Evolutionary conservation across 345 rosid genomes (phyloP).

Genomic region (Eucalyptus sp.): DNA sequence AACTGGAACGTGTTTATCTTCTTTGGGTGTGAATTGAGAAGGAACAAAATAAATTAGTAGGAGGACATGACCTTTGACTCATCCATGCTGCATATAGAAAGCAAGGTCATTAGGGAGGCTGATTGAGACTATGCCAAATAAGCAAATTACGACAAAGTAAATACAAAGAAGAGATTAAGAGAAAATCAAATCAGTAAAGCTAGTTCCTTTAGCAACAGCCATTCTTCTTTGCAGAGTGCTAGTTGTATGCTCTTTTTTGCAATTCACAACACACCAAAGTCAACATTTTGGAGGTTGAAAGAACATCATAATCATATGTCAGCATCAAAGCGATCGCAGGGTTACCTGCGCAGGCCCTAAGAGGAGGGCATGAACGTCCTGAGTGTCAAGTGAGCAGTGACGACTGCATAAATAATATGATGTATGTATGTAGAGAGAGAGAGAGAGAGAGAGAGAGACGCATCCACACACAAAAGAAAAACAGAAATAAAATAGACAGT

Average conservation of each 20-base stretch:
- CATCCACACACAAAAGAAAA: neutral
- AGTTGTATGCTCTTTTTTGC: neutral
- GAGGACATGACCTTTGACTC: neutral
- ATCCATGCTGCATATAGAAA: neutral
- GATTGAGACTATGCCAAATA: neutral
- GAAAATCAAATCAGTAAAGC: neutral
- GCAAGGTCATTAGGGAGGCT: neutral
- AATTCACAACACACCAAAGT: neutral
- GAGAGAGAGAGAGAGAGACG: no score
- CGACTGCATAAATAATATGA: neutral
- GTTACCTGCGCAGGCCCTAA: neutral
- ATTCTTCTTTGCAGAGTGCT: neutral
- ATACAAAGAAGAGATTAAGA: neutral
- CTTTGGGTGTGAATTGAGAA: neutral
- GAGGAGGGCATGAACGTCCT: neutral
- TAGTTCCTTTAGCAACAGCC: neutral
- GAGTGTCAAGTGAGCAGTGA: neutral
- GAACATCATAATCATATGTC: neutral
- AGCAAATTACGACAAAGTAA: neutral
- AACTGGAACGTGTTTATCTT: neutral
- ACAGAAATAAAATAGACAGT: neutral
- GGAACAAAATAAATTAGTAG: neutral
- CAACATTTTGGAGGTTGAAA: neutral
- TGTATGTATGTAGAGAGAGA: no score
- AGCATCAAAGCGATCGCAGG: neutral